Evolutionary conservation across 345 rosid genomes (phyloP).

Genomic region (Lenwebbia sp.): DNA sequence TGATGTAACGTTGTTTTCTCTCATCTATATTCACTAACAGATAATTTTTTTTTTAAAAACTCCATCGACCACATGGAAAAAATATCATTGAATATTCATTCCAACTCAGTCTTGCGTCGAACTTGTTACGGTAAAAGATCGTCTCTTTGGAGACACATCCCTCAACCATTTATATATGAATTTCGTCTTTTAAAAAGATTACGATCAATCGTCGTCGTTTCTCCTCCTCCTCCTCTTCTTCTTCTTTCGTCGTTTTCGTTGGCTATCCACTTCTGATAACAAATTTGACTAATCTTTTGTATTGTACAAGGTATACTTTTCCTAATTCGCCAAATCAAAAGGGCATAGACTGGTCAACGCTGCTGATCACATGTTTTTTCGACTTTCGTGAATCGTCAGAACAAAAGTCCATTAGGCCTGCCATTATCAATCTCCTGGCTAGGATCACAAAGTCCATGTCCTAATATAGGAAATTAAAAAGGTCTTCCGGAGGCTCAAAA

Average conservation of each 20-base stretch:
- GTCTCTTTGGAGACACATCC: neutral
- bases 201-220: neutral
- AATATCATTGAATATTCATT: too few species aligned
- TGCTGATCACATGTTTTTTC: neutral
- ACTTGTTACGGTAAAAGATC: accelerated
- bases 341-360: neutral
- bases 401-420: too few species aligned
- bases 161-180: neutral
- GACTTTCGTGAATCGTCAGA: too few species aligned
- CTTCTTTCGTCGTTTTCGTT: neutral
- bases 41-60: too few species aligned
- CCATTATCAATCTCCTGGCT: neutral
- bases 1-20: accelerated
- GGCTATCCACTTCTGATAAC: neutral
- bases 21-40: too few species aligned
- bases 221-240: neutral
- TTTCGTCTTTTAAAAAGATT: neutral
- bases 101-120: accelerated
- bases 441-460: too few species aligned
- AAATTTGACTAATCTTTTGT: neutral
- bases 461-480: too few species aligned
- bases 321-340: neutral
- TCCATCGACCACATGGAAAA: too few species aligned
- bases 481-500: too few species aligned
- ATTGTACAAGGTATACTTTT: neutral